Percentiles rank a stretch among this genome's conserved stretches.
phyloP scores from a whole-genome alignment of 2,329 filamentous ascomycete species.

The Cercospora berteroae region DNA sequence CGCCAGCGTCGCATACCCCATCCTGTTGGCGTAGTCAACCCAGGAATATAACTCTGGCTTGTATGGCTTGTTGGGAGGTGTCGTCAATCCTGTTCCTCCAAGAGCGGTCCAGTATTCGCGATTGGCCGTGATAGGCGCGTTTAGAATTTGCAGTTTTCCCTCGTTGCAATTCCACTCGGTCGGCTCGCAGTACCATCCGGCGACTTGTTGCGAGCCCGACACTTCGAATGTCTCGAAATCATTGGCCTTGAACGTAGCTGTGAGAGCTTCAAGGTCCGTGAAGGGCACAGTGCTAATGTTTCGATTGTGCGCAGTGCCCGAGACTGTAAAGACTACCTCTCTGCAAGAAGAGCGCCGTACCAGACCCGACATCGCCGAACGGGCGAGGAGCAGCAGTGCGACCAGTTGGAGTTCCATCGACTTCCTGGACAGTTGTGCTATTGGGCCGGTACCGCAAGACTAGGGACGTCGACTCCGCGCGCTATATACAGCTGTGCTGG shows the following conservation, averaged over 20 bases:
- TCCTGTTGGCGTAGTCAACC: constrained; percentile 15
- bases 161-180: background rate
- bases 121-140: constrained; percentile 16
- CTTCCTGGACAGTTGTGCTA: background rate
- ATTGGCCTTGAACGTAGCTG: constrained; percentile 1
- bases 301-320: constrained; percentile 13
- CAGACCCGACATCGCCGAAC: background rate
- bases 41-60: constrained; percentile 17
- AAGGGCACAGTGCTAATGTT: constrained; percentile 15
- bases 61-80: constrained; percentile 7
- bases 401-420: background rate
- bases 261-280: constrained; percentile 10
- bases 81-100: constrained; percentile 11
- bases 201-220: constrained; percentile 13
- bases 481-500: background rate
- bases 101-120: constrained; percentile 18
- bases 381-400: background rate
- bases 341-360: constrained; percentile 1
- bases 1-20: constrained; percentile 16
- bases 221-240: constrained; percentile 5
- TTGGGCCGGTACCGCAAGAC: background rate
- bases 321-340: constrained; percentile 15
- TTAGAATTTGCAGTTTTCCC: constrained; percentile 16
- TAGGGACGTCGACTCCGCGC: background rate
- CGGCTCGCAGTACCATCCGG: constrained; percentile 19